Percentiles rank a stretch among this genome's conserved stretches.
Conservation (phyloP, 208 protist species). For the Trypanosoma cruzi region DNA sequence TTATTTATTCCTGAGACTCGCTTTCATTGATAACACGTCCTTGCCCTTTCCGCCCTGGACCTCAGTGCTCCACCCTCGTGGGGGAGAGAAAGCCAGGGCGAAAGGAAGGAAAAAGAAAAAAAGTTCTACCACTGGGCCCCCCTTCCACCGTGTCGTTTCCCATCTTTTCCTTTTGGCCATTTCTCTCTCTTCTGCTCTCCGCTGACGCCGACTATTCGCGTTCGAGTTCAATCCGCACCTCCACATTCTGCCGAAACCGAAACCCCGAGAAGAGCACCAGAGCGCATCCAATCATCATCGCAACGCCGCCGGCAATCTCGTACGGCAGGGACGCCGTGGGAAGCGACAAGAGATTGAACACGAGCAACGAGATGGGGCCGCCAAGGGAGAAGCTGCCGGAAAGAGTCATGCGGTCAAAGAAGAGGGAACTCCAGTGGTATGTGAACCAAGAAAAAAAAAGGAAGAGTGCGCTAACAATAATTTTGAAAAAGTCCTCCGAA, state of each 20-base stretch:
- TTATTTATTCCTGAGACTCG: no score
- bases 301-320: conserved; percentile 20
- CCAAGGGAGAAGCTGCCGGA: conserved; percentile 31
- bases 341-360: conserved; percentile 20
- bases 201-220: conserved; percentile 3
- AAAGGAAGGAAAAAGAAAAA: neutral
- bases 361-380: conserved; percentile 24
- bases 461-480: conserved; percentile 31
- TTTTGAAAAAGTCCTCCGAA: conserved; percentile 20
- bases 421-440: conserved; percentile 33
- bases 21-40: no score
- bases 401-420: conserved; percentile 35
- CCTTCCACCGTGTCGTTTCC: neutral
- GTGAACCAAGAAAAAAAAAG: conserved; percentile 31
- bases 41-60: no score
- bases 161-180: no score
- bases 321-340: conserved; percentile 11
- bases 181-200: no score
- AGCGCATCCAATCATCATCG: conserved; percentile 16
- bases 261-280: conserved; percentile 27
- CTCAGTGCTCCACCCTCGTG: no score
- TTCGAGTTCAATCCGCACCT: conserved; percentile 31
- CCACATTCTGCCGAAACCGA: conserved; percentile 26
- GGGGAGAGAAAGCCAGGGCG: no score
- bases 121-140: neutral